Evolutionary conservation across 139 green algal genomes (phyloP).

Genomic region (Mychonastes homosphaera): DNA sequence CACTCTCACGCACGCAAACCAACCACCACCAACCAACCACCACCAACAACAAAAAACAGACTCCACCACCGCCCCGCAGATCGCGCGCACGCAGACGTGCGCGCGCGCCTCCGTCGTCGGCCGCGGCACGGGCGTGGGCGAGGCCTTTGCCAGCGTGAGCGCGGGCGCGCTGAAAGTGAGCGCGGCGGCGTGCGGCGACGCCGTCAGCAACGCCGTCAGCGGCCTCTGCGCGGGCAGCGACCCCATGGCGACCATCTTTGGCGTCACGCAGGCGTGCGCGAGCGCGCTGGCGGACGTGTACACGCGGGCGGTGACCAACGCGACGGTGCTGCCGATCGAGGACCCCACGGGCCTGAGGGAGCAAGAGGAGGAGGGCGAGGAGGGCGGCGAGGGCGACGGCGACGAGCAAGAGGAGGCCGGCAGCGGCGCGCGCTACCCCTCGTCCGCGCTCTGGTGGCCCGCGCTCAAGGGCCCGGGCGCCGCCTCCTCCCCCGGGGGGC

Average conservation of each 20-base stretch:
- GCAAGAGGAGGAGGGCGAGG: too few species aligned
- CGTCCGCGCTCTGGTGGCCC: too few species aligned
- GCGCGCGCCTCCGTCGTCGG: constrained; percentile 7
- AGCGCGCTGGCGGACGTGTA: constrained; percentile 13
- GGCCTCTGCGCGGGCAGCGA: constrained; percentile 13
- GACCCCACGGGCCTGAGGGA: too few species aligned
- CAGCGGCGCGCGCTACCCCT: too few species aligned
- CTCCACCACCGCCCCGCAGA: constrained; percentile 7
- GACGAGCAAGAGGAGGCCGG: too few species aligned
- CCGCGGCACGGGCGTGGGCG: constrained; percentile 1
- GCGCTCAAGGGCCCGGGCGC: too few species aligned
- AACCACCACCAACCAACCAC: too few species aligned
- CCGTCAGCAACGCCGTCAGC: constrained; percentile 7
- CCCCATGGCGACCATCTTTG: constrained; percentile 13
- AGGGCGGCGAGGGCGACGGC: too few species aligned
- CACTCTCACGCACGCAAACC: too few species aligned
- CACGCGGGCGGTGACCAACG: constrained; percentile 3
- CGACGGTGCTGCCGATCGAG: constrained; percentile 3
- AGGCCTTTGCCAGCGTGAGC: constrained; percentile 6
- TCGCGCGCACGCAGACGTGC: constrained; percentile 17
- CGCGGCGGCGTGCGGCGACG: constrained; percentile 15
- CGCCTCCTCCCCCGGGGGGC: too few species aligned
- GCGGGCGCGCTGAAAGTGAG: neutral
- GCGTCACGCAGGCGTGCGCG: constrained; percentile 3
- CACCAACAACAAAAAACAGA: too few species aligned